Evolutionary conservation across 2,329 filamentous ascomycete genomes (phyloP), one percentile per base, ranked within the genome.

Genomic region (Colletotrichum sp.): DNA sequence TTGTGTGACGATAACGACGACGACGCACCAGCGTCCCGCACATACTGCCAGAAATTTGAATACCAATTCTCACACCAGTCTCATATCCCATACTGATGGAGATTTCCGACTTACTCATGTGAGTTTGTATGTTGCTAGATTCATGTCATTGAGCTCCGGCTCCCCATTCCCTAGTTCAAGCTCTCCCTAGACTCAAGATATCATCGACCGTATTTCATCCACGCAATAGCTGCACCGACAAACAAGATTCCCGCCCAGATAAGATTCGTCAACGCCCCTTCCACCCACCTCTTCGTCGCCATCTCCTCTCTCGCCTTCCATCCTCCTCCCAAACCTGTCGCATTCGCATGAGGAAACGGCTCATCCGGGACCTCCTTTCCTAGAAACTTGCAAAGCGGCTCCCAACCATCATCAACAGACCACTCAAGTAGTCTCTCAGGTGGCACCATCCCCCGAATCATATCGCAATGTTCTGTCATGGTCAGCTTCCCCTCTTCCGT

Each of bases 321-420:
- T 1, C 74, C 74, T 2, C 74, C 74, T 0, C 72, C 69, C 1
- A 64, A 7, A 0, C 74, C 74, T 1, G 18, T 21, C 1, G 74
- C 82, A 66, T 85, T 85, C 2, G 81, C 80, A 60, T 81, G 81
- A 2, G 85, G 85, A 71, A 86, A 86, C n/a, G 78, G 75, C 34
- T 77, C 69, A 0, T 81, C 75, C 2, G 85, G 85, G 0, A 86
- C 79, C 0, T 81, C 80, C 72, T 84, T 84, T 16, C 81, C 82
- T 3, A 87, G 76, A 62, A 87, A 88, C 57, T 80, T 70, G 79
- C 86, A 87, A 4, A 88, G 83, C 12, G 85, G 85, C 64, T 79
- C 83, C 85, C 86, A 87, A 16, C 85, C 85, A 24, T 88, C 83
- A 39, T 82, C 79, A 1, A 84, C 80, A 12, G 82, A 80, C 81